A percentile compares a stretch with the other conserved stretches of the same genome.
phyloP scores from a whole-genome alignment of 495 filamentous ascomycete genomes.

The Xylaria longipes region DNA sequence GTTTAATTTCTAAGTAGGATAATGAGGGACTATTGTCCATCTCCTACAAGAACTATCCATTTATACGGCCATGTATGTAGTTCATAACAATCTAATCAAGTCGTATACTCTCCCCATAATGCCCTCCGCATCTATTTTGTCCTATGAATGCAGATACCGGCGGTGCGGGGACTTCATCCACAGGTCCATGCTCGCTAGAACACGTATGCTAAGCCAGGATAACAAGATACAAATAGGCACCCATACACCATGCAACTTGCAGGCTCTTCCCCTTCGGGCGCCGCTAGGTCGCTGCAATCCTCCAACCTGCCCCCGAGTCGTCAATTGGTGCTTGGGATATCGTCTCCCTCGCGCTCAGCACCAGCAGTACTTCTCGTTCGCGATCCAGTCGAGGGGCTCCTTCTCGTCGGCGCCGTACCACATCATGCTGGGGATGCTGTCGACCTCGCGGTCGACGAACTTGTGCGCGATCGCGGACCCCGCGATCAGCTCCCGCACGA shows the following conservation, averaged over 20 bases:
- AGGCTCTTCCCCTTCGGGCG: neutral
- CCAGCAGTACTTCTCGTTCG: constrained; percentile 95
- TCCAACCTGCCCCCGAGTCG: neutral
- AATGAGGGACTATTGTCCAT: neutral
- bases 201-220: neutral
- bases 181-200: neutral
- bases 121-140: neutral
- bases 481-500: constrained; percentile 43
- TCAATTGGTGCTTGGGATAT: neutral
- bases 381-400: constrained; percentile 79
- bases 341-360: constrained; percentile 56
- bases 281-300: neutral
- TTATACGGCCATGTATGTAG: neutral
- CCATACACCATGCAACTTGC: neutral
- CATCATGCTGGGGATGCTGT: constrained; percentile 61
- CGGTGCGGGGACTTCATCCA: neutral
- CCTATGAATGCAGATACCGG: neutral
- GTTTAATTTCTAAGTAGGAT: neutral
- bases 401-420: constrained; percentile 56
- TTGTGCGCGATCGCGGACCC: constrained; percentile 48
- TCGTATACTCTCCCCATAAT: neutral
- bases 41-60: neutral
- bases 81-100: neutral
- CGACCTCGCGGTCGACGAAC: constrained; percentile 53
- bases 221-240: neutral